Conservation (phyloP, 306 rosid species). For the Vigna unguiculata region DNA sequence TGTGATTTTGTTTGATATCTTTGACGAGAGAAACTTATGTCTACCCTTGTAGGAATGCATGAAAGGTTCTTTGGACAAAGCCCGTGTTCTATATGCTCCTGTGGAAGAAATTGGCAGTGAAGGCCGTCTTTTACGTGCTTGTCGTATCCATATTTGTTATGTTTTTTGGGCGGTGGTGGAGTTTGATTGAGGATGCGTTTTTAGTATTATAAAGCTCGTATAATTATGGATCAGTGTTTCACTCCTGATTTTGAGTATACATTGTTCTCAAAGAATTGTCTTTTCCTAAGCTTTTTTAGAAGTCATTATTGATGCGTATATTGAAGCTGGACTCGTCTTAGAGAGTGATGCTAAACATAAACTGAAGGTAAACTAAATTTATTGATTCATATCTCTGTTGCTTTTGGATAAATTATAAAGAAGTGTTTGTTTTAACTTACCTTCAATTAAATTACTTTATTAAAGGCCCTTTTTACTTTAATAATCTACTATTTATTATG, state of each 20-base stretch:
- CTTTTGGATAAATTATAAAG: conserved; percentile 1
- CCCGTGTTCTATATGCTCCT: conserved; percentile 77
- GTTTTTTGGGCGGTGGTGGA: neutral
- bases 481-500: no score
- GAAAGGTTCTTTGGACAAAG: conserved; percentile 89
- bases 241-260: conserved; percentile 29
- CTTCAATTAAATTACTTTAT: no score
- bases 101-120: conserved; percentile 84
- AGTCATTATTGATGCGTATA: conserved; percentile 78
- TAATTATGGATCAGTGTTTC: conserved; percentile 20
- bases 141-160: conserved; percentile 71
- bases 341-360: conserved; percentile 74
- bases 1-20: conserved; percentile 32
- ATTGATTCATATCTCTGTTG: conserved; percentile 25
- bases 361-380: conserved; percentile 66
- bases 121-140: conserved; percentile 73
- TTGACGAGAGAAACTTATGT: conserved; percentile 28
- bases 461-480: neutral
- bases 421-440: no score
- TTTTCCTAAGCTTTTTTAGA: conserved; percentile 67
- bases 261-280: conserved; percentile 28
- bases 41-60: conserved; percentile 67
- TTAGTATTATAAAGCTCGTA: conserved; percentile 24
- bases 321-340: conserved; percentile 86
- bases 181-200: neutral